Conservation (phyloP, 176 grass and related monocot genomes). For the Pontederia paniculata region DNA sequence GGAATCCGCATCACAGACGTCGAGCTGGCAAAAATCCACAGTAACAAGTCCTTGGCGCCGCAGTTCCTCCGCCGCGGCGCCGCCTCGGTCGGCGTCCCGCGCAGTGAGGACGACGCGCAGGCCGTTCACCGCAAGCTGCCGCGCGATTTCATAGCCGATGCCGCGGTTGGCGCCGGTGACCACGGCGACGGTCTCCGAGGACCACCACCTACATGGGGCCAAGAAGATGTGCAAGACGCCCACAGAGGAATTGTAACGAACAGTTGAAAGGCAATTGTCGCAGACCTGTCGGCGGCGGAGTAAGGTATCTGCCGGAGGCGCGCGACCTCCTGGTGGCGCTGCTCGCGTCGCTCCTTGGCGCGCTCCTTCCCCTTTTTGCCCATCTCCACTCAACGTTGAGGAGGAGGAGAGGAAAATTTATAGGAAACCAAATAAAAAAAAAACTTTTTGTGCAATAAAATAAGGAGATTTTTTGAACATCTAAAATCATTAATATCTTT, state of each 20-base stretch:
- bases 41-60: constrained; percentile 20
- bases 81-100: constrained; percentile 33
- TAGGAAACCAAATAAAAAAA: too few species aligned
- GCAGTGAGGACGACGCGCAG: constrained; percentile 67
- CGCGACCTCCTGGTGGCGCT: constrained; percentile 52
- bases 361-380: constrained; percentile 74
- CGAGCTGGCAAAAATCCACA: constrained; percentile 49
- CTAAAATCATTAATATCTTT: too few species aligned
- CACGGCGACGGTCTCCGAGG: constrained; percentile 42
- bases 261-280: constrained; percentile 12
- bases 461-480: too few species aligned
- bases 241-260: neutral
- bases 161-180: constrained; percentile 77
- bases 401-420: too few species aligned
- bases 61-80: constrained; percentile 18
- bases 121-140: constrained; percentile 48
- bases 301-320: constrained; percentile 55
- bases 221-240: neutral
- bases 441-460: too few species aligned
- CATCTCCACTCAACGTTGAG: constrained; percentile 13
- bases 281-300: constrained; percentile 31
- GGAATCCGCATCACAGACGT: constrained; percentile 43
- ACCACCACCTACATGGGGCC: constrained; percentile 24
- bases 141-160: constrained; percentile 69
- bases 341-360: constrained; percentile 51